phyloP scores from a whole-genome alignment of 306 rosid species.

The Castanea sativa region DNA sequence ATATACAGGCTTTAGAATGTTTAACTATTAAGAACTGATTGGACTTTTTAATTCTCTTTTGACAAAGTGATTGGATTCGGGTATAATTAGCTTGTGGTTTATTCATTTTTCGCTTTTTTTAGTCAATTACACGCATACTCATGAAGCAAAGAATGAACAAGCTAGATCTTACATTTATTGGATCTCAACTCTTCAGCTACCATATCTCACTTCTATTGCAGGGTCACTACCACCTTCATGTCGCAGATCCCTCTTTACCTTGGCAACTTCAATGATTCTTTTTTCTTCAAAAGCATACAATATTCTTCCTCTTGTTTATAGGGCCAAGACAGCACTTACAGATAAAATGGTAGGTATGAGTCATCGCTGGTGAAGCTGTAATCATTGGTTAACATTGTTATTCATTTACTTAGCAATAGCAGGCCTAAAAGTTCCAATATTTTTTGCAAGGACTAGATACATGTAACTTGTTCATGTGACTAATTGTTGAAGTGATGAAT shows the following conservation, averaged over 20 bases:
- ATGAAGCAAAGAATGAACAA: slow-evolving; percentile 15
- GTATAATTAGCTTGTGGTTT: background rate
- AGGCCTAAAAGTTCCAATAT: slow-evolving; percentile 5
- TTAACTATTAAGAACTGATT: too few relatives aligned
- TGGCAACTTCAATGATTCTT: slow-evolving; percentile 89
- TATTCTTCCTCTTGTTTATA: slow-evolving; percentile 51
- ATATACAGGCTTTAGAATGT: too few relatives aligned
- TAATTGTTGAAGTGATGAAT: slow-evolving; percentile 18
- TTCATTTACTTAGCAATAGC: slow-evolving; percentile 1
- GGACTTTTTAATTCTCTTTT: too few relatives aligned
- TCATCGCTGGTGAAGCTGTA: slow-evolving; percentile 3
- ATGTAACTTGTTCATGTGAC: slow-evolving; percentile 1
- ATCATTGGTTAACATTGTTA: slow-evolving; percentile 14
- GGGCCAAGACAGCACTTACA: slow-evolving; percentile 49
- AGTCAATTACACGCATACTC: background rate
- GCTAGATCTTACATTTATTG: background rate
- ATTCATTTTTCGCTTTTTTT: background rate
- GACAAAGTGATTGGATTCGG: background rate
- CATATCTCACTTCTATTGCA: slow-evolving; percentile 34
- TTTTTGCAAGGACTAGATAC: background rate
- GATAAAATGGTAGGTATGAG: slow-evolving; percentile 50
- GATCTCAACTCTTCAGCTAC: slow-evolving; percentile 25
- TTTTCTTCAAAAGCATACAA: slow-evolving; percentile 68
- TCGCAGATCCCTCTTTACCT: slow-evolving; percentile 72
- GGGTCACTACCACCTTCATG: slow-evolving; percentile 86